Percentiles rank a stretch among this genome's conserved stretches.
These are phyloP conservation scores for Penstemon eatonii DNA, from an alignment of 257 asterid species.

Conservation along the genomic window DNA sequence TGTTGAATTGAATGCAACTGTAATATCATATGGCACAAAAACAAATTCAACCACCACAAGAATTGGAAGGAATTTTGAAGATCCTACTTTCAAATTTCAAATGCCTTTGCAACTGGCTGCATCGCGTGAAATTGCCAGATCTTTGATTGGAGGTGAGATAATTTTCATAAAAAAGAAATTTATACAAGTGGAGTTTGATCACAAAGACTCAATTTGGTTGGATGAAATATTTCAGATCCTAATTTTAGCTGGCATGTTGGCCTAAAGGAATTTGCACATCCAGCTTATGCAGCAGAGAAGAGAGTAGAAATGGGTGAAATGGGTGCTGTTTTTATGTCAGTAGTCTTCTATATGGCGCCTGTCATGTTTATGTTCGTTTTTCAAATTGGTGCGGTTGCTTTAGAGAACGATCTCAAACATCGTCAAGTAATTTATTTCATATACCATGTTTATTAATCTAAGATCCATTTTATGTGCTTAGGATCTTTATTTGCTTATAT, in stretches of 20 bases:
- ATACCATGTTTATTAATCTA: neutral
- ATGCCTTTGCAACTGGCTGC: conserved; percentile 49
- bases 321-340: neutral
- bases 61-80: conserved; percentile 37
- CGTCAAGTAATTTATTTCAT: conserved; percentile 38
- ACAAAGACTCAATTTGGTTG: too few species aligned
- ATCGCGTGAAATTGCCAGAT: conserved; percentile 42
- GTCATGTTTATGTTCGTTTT: conserved; percentile 42
- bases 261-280: conserved; percentile 44
- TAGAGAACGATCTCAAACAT: conserved; percentile 52
- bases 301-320: too few species aligned
- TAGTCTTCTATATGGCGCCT: conserved; percentile 32
- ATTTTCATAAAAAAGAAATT: too few species aligned
- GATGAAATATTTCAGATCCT: conserved; percentile 25
- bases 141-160: conserved; percentile 39
- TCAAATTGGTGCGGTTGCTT: conserved; percentile 39
- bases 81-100: conserved; percentile 42
- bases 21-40: conserved; percentile 38
- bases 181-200: too few species aligned
- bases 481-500: neutral
- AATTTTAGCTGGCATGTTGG: conserved; percentile 37
- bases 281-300: conserved; percentile 9
- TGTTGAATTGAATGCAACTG: conserved; percentile 28
- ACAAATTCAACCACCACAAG: conserved; percentile 36
- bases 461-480: neutral